phyloP scores from a whole-genome alignment of 1,284 basidiomycete species.

The Mycena citricolor region DNA sequence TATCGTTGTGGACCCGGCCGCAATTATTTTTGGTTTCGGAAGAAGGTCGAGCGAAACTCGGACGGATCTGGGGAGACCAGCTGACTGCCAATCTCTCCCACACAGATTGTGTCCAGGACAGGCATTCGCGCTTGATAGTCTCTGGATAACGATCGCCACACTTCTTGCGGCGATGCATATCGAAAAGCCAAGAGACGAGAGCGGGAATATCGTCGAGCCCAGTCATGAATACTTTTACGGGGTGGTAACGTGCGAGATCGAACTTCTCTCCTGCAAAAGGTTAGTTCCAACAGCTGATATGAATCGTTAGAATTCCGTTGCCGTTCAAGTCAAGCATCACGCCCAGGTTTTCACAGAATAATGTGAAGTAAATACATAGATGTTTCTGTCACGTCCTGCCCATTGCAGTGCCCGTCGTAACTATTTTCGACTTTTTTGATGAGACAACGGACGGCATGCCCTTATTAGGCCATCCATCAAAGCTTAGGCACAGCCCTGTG shows the following conservation, averaged over 20 bases:
- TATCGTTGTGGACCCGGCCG: slow-evolving; percentile 4
- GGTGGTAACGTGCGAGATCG: slow-evolving; percentile 4
- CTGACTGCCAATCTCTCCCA: slow-evolving; percentile 47
- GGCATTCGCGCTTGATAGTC: slow-evolving; percentile 45
- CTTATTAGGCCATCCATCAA: no score
- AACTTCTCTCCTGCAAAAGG: background rate
- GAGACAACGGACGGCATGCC: no score
- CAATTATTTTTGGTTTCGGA: slow-evolving; percentile 7
- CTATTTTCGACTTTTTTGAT: no score
- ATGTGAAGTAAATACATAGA: no score
- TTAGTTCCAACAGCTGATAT: background rate
- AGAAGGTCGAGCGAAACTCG: slow-evolving; percentile 29
- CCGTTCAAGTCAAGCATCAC: slow-evolving; percentile 36
- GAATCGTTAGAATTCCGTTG: slow-evolving; percentile 32
- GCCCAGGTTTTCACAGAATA: no score
- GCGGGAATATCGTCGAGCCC: slow-evolving; percentile 27
- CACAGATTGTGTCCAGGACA: slow-evolving; percentile 50
- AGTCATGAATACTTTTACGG: slow-evolving; percentile 18
- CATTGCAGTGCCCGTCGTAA: no score
- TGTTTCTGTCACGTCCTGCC: no score
- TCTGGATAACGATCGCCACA: slow-evolving; percentile 53
- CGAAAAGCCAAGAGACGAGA: slow-evolving; percentile 31
- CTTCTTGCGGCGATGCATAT: slow-evolving; percentile 47
- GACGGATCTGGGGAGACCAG: slow-evolving; percentile 39
- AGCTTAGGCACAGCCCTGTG: no score